Percentiles rank a stretch among this genome's conserved stretches.
phyloP scores from a whole-genome alignment of 2,329 filamentous ascomycete species.

The Podosphaera leucotricha region DNA sequence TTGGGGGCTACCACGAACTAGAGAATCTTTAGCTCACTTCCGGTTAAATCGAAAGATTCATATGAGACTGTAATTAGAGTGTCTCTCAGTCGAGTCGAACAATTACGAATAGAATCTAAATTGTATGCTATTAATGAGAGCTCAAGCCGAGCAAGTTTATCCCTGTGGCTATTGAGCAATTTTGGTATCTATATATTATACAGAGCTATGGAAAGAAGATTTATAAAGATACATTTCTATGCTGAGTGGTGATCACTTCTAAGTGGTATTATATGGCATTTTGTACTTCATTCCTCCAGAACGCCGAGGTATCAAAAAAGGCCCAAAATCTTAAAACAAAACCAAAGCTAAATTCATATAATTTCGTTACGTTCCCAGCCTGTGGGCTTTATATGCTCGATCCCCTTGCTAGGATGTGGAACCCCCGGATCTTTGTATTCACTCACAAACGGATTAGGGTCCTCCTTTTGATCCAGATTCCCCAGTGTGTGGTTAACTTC shows the following conservation, averaged over 20 bases:
- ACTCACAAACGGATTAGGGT: conserved; percentile 82
- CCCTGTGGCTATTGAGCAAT: no score
- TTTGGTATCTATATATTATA: no score
- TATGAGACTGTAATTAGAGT: no score
- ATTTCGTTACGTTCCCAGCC: conserved; percentile 76
- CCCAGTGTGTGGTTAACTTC: conserved; percentile 91
- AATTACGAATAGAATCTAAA: no score
- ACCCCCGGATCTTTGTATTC: conserved; percentile 47
- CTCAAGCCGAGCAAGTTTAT: no score
- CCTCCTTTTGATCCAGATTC: conserved; percentile 65
- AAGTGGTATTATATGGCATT: background rate
- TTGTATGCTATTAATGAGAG: no score
- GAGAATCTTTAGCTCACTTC: no score
- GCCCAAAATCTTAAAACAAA: no score
- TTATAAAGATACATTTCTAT: background rate
- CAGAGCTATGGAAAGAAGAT: background rate
- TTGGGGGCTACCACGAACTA: no score
- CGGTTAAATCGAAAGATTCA: no score
- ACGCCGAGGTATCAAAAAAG: background rate
- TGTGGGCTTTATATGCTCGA: conserved; percentile 33
- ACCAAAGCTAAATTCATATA: conserved; percentile 18
- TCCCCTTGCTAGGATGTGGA: conserved; percentile 46
- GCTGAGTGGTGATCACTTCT: background rate
- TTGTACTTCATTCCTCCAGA: background rate
- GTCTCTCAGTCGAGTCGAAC: no score